These are phyloP conservation scores for Daldinia decipiens DNA, from an alignment of 495 filamentous ascomycete species.

Conservation along the genomic window DNA sequence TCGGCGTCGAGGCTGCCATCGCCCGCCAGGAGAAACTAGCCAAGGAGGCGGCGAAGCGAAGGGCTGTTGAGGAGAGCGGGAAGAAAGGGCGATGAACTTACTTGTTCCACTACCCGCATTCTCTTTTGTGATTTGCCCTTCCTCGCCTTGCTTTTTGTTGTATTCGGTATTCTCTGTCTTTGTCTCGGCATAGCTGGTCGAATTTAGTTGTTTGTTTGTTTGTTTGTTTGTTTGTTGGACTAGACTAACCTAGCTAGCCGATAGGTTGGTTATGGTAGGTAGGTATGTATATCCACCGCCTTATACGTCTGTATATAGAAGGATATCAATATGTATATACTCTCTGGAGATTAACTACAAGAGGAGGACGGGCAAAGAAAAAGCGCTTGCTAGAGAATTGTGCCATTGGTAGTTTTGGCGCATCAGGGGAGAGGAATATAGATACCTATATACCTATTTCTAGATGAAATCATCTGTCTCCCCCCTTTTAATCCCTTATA, in stretches of 20 bases:
- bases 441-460: too few relatives aligned
- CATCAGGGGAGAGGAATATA: neutral
- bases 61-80: conserved; percentile 53
- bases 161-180: neutral
- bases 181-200: neutral
- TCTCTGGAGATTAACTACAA: neutral
- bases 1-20: conserved; percentile 88
- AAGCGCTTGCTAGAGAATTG: neutral
- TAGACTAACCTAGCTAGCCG: too few relatives aligned
- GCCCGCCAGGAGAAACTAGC: conserved; percentile 83
- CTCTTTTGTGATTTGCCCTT: too few relatives aligned
- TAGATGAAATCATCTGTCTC: neutral
- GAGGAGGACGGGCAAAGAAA: neutral
- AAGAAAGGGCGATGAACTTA: conserved; percentile 54
- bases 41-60: conserved; percentile 74
- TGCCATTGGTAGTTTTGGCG: neutral
- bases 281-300: too few relatives aligned
- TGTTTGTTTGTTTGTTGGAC: too few relatives aligned
- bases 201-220: too few relatives aligned
- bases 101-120: neutral
- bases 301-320: conserved; percentile 12
- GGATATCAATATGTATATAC: neutral
- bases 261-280: too few relatives aligned
- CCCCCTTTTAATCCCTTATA: neutral
- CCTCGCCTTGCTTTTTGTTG: too few relatives aligned